Percentiles rank a stretch among this genome's conserved stretches.
Conservation (phyloP, 1,284 basidiomycete genomes). For the Pyrrhoderma lamaoense region DNA sequence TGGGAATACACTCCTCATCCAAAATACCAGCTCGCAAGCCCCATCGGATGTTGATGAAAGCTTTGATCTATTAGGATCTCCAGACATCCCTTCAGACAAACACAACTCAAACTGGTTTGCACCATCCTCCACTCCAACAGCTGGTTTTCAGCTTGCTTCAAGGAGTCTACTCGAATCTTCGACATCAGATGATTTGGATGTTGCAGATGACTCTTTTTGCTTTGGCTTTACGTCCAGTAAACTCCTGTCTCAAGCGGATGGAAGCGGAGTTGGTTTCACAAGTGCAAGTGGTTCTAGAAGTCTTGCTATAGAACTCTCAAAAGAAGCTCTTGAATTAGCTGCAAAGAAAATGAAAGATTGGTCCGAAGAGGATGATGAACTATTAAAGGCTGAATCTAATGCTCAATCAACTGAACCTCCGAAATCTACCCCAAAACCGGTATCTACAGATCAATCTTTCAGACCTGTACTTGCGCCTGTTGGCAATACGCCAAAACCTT, state of each 20-base stretch:
- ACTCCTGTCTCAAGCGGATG: neutral
- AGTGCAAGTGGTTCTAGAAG: constrained; percentile 28
- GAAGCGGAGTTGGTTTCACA: neutral
- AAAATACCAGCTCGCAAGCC: neutral
- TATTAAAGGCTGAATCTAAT: neutral
- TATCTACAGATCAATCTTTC: neutral
- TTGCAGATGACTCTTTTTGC: neutral
- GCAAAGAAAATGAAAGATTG: constrained; percentile 43
- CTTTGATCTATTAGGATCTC: constrained; percentile 31
- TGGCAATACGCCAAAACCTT: neutral
- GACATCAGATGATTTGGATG: neutral
- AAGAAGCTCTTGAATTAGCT: constrained; percentile 50
- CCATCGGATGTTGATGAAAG: neutral
- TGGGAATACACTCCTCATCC: constrained; percentile 11
- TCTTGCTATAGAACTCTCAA: constrained; percentile 43
- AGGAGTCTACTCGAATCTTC: constrained; percentile 5
- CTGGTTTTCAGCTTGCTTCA: constrained; percentile 13
- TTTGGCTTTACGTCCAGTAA: neutral
- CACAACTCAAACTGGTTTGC: constrained; percentile 56
- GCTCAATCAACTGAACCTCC: neutral
- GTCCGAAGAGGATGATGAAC: constrained; percentile 43
- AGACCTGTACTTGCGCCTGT: constrained; percentile 7
- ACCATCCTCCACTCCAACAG: constrained; percentile 19
- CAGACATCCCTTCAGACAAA: constrained; percentile 32
- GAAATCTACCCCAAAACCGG: neutral